Evolutionary conservation across 2,329 filamentous ascomycete species (phyloP).

Genomic region (Lomentospora prolificans): DNA sequence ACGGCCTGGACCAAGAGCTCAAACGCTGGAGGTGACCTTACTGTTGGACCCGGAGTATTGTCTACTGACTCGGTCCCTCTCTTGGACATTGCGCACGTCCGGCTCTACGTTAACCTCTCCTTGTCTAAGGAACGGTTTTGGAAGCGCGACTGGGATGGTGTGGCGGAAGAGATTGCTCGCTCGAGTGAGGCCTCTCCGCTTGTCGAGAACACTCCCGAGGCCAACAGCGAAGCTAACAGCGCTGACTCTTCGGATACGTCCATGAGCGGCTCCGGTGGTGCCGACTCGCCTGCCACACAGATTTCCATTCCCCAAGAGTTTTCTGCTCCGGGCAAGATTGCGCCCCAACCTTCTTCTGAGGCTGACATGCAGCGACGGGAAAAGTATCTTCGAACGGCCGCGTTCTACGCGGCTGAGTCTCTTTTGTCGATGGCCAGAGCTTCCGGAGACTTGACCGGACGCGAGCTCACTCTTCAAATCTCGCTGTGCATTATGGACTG

Average conservation of each 20-base stretch:
- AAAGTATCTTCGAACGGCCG: conserved; percentile 83
- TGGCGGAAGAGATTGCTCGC: conserved; percentile 76
- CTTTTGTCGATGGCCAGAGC: conserved; percentile 81
- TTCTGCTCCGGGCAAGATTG: conserved; percentile 26
- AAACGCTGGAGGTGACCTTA: neutral
- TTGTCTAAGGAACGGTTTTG: conserved; percentile 88
- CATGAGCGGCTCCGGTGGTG: conserved; percentile 33
- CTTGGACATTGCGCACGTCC: conserved; percentile 82
- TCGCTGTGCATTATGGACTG: conserved; percentile 92
- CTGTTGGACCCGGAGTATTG: conserved; percentile 37
- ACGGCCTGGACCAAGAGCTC: conserved; percentile 82
- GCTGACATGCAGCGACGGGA: conserved; percentile 62
- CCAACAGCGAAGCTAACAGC: conserved; percentile 32
- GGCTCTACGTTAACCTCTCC: conserved; percentile 87
- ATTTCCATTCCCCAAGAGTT: conserved; percentile 38
- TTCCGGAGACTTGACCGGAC: conserved; percentile 75
- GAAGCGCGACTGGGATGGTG: conserved; percentile 85
- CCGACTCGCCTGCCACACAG: conserved; percentile 43
- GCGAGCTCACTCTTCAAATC: conserved; percentile 81
- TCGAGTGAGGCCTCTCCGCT: conserved; percentile 69
- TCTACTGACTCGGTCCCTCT: conserved; percentile 87
- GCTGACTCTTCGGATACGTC: conserved; percentile 38
- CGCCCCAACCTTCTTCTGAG: conserved; percentile 18
- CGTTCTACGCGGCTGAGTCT: conserved; percentile 88
- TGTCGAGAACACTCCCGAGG: conserved; percentile 50